These are phyloP conservation scores for Orbilia ellipsospora DNA, from an alignment of 2,329 filamentous ascomycete genomes.

Conservation along the genomic window DNA sequence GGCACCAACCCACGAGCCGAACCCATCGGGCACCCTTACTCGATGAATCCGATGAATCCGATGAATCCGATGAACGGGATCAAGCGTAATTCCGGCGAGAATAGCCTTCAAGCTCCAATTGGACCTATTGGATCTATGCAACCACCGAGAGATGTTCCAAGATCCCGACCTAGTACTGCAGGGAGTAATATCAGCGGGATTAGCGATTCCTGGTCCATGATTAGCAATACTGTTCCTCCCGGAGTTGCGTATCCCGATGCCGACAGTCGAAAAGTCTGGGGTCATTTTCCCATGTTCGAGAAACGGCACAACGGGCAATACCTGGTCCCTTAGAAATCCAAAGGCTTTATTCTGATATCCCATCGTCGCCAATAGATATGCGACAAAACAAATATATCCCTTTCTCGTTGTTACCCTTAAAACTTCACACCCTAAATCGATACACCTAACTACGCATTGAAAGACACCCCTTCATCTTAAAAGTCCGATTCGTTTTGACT, in stretches of 20 bases:
- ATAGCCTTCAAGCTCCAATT: conserved; percentile 26
- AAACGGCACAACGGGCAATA: conserved; percentile 52
- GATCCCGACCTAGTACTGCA: conserved; percentile 49
- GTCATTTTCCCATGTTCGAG: conserved; percentile 50
- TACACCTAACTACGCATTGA: conserved; percentile 37
- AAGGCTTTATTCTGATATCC: not conserved
- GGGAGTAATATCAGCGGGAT: conserved; percentile 51
- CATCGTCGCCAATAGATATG: not conserved
- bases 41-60: conserved; percentile 49
- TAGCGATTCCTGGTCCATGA: conserved; percentile 54
- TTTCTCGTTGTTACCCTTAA: conserved; percentile 6
- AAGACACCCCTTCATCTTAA: conserved; percentile 39
- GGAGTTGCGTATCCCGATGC: conserved; percentile 46
- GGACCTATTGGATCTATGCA: conserved; percentile 47
- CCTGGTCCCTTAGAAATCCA: conserved; percentile 34
- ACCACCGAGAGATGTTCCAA: conserved; percentile 41
- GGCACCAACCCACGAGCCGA: conserved; percentile 49
- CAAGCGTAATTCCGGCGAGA: conserved; percentile 52
- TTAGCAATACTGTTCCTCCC: conserved; percentile 51
- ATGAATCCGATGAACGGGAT: conserved; percentile 49
- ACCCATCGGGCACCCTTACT: conserved; percentile 47
- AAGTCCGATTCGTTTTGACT: conserved; percentile 54
- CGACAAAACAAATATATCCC: conserved; percentile 20
- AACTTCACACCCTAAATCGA: conserved; percentile 11
- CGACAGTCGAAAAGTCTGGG: conserved; percentile 49